A percentile compares a stretch with the other conserved stretches of the same genome.
Conservation (phyloP, 768 basidiomycete genomes). For the Rhodocollybia butyracea region DNA sequence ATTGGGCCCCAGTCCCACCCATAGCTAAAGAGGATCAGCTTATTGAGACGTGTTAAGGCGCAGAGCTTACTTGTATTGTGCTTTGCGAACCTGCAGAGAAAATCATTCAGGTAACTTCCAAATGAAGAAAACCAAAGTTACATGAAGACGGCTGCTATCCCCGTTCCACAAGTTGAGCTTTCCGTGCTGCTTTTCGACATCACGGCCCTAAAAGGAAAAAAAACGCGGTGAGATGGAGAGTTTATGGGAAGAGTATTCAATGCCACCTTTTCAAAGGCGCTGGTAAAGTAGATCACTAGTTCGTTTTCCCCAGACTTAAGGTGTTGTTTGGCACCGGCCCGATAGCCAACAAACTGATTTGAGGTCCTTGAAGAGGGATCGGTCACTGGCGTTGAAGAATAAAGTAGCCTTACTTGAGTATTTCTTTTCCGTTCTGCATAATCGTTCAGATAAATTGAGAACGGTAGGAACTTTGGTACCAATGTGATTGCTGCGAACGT, state of each 20-base stretch:
- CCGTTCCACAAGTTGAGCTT: conserved; percentile 83
- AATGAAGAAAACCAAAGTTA: conserved; percentile 23
- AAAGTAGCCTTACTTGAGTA: conserved; percentile 49
- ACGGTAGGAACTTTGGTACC: conserved; percentile 28
- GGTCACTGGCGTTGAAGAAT: neutral
- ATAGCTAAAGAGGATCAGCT: conserved; percentile 45
- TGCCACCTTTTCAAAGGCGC: conserved; percentile 66
- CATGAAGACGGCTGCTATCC: conserved; percentile 84
- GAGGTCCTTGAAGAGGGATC: conserved; percentile 44
- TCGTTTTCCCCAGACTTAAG: conserved; percentile 61
- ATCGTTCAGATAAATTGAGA: neutral
- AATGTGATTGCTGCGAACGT: conserved; percentile 77
- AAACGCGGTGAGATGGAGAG: neutral
- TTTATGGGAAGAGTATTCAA: neutral
- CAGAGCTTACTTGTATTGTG: conserved; percentile 77
- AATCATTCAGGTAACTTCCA: conserved; percentile 26
- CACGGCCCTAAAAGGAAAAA: conserved; percentile 55
- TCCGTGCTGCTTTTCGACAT: conserved; percentile 62
- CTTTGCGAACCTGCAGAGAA: conserved; percentile 83
- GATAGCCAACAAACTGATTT: conserved; percentile 83
- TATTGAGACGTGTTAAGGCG: neutral
- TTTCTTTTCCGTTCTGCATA: conserved; percentile 58
- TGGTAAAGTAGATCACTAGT: conserved; percentile 67
- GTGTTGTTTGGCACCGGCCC: conserved; percentile 52
- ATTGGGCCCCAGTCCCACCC: conserved; percentile 83